Evolutionary conservation across 495 filamentous ascomycete genomes (phyloP).

Genomic region (Xylaria longipes): DNA sequence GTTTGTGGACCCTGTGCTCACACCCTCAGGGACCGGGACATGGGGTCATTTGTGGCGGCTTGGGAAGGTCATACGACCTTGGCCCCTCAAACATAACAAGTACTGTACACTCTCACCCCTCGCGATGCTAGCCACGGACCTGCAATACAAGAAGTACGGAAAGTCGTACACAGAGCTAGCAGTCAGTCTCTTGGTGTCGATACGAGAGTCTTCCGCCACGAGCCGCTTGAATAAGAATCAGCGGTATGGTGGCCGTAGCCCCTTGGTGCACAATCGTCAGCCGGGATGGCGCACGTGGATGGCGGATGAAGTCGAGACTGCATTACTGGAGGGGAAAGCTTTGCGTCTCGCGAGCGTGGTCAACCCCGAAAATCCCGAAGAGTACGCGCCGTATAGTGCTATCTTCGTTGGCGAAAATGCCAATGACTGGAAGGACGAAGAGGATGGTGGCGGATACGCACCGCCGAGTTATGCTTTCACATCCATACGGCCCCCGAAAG

Average conservation of each 20-base stretch:
- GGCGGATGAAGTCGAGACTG: constrained; percentile 32
- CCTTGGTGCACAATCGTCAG: constrained; percentile 6
- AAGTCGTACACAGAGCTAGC: constrained; percentile 30
- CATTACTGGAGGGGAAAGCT: constrained; percentile 35
- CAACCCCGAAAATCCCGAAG: constrained; percentile 14
- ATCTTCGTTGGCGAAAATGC: constrained; percentile 36
- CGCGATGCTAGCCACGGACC: constrained; percentile 32
- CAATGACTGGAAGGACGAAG: constrained; percentile 29
- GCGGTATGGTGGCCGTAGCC: constrained; percentile 8
- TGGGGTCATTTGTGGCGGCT: constrained; percentile 42
- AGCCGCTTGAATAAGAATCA: constrained; percentile 14
- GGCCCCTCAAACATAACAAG: constrained; percentile 35
- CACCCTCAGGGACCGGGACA: constrained; percentile 32
- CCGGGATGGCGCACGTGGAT: constrained; percentile 32
- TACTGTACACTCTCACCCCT: constrained; percentile 33
- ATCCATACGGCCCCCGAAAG: constrained; percentile 15
- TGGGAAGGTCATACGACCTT: constrained; percentile 36
- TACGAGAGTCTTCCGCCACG: background rate
- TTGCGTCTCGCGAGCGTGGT: constrained; percentile 39
- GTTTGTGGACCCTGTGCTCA: constrained; percentile 37
- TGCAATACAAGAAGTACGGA: constrained; percentile 33
- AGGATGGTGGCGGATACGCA: constrained; percentile 24
- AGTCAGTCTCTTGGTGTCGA: constrained; percentile 3
- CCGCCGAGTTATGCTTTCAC: constrained; percentile 34
- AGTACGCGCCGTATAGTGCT: constrained; percentile 28